phyloP scores from a whole-genome alignment of 2,329 filamentous ascomycete species.

The Neofusicoccum sp. region DNA sequence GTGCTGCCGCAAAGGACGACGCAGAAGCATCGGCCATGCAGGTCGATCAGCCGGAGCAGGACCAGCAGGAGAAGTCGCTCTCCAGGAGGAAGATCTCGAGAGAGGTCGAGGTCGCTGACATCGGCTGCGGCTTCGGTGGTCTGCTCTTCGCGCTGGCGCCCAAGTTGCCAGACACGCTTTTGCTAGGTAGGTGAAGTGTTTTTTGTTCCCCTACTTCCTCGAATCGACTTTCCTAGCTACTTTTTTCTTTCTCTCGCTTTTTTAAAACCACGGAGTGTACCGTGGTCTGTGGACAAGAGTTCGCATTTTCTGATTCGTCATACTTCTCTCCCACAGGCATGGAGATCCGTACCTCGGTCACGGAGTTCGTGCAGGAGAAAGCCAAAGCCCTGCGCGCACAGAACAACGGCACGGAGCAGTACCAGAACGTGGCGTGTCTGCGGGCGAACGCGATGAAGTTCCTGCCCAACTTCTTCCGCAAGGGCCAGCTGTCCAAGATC shows the following conservation, averaged over 20 bases:
- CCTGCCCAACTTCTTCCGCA: slow-evolving; percentile 92
- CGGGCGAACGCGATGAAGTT: slow-evolving; percentile 99
- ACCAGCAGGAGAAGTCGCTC: slow-evolving; percentile 26
- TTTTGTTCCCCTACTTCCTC: neutral
- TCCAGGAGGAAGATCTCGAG: slow-evolving; percentile 49
- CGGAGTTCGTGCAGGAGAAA: slow-evolving; percentile 85
- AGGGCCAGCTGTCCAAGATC: slow-evolving; percentile 78
- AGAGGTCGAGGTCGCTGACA: slow-evolving; percentile 88
- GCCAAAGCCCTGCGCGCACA: slow-evolving; percentile 77
- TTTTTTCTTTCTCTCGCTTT: neutral
- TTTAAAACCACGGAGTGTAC: no score
- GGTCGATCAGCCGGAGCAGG: slow-evolving; percentile 20
- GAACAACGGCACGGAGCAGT: slow-evolving; percentile 52
- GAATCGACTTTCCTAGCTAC: neutral
- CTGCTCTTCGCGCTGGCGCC: slow-evolving; percentile 83
- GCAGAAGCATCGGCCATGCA: neutral
- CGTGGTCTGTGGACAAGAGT: neutral
- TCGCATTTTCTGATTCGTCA: neutral
- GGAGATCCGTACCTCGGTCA: slow-evolving; percentile 88
- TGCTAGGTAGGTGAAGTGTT: slow-evolving; percentile 63
- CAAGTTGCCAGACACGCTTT: slow-evolving; percentile 73
- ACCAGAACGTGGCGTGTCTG: slow-evolving; percentile 85
- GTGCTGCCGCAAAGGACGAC: neutral
- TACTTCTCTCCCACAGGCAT: slow-evolving; percentile 57
- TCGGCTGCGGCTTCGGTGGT: slow-evolving; percentile 94